Base-by-base conservation (phyloP, 1,284 basidiomycete genomes). In the Irpex rosettiformis region DNA sequence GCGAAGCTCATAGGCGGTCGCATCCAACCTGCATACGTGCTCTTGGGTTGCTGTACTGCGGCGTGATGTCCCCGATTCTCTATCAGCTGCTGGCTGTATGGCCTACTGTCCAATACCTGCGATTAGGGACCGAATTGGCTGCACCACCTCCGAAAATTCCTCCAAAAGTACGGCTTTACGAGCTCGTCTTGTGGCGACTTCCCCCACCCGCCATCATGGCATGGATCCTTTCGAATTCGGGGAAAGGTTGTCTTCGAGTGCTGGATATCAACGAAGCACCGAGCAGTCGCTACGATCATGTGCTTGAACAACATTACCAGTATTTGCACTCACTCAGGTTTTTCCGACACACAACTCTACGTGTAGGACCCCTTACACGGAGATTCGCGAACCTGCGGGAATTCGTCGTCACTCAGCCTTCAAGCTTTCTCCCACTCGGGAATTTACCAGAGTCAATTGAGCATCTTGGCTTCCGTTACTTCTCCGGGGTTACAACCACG, bases 21-120 rank as follows among this genome's bases (percentile, higher is more conserved):
- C 27, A 43, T 11, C 56, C 62, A 5, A 49, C 61, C 6, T 62
- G 63, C 27, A 66, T 80, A 28, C 73, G 74, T n/a, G 71, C 79
- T 1, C 64, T 81, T 43, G 68, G 65, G 45, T 59, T 80, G n/a
- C 59, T 69, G 13, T 55, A 64, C 1, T 77, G 71, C 56, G 75
- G 77, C 40, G 67, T 77, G 1, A 78, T 79, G 63, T 80, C 78
- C 3, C 78, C 76, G 6, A 67, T 79, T 18, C 58, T 79, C 4
- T 80, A 76, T 58, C 75, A 81, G 54, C 67, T 81, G 0, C 67
- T 81, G 10, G 66, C 66, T 0, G 65, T 77, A 40, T 77, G 77
- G 69, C 72, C 75, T 0, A 68, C 65, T 24, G 60, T 80, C 56
- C 66, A 65, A 11, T 79, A 77, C 65, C 70, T 81, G 52, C 70